A percentile compares a stretch with the other conserved stretches of the same genome.
Evolutionary conservation across 192 early-diverging fungal genomes (phyloP).

Genomic region (Coemansia sp.): DNA sequence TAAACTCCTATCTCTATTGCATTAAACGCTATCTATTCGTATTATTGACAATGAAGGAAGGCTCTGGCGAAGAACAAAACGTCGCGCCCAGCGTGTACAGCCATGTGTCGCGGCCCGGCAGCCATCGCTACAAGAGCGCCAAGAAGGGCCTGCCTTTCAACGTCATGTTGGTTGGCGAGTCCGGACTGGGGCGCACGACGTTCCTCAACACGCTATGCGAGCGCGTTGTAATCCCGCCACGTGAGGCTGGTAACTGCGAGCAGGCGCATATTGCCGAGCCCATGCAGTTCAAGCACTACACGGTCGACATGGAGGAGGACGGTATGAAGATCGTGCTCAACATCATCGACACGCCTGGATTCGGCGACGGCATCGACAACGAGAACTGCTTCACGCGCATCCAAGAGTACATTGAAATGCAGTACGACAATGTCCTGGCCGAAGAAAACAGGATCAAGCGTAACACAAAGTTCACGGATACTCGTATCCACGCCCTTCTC

Average conservation of each 20-base stretch:
- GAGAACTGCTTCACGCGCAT: constrained; percentile 91
- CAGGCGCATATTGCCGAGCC: constrained; percentile 84
- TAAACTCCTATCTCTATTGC: neutral
- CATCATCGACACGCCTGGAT: constrained; percentile 98
- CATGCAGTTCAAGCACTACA: constrained; percentile 85
- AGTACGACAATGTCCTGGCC: constrained; percentile 93
- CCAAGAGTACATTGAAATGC: constrained; percentile 88
- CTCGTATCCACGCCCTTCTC: constrained; percentile 91
- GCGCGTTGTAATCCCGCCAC: constrained; percentile 68
- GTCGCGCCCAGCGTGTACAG: constrained; percentile 56
- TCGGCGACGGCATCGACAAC: constrained; percentile 96
- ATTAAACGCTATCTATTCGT: neutral
- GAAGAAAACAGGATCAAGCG: constrained; percentile 86
- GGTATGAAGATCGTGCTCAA: constrained; percentile 96
- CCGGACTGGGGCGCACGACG: constrained; percentile 97
- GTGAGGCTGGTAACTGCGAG: constrained; percentile 66
- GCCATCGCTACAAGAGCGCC: constrained; percentile 85
- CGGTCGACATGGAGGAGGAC: constrained; percentile 97
- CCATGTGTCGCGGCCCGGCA: constrained; percentile 54
- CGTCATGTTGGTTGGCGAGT: constrained; percentile 93
- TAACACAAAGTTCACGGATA: constrained; percentile 90
- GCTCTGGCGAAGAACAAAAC: constrained; percentile 59
- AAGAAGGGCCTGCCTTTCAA: constrained; percentile 97
- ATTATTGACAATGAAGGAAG: constrained; percentile 34
- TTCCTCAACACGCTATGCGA: constrained; percentile 99